These are phyloP conservation scores for Herpetomonas tarakana DNA, from an alignment of 208 protist genomes.

Conservation along the genomic window DNA sequence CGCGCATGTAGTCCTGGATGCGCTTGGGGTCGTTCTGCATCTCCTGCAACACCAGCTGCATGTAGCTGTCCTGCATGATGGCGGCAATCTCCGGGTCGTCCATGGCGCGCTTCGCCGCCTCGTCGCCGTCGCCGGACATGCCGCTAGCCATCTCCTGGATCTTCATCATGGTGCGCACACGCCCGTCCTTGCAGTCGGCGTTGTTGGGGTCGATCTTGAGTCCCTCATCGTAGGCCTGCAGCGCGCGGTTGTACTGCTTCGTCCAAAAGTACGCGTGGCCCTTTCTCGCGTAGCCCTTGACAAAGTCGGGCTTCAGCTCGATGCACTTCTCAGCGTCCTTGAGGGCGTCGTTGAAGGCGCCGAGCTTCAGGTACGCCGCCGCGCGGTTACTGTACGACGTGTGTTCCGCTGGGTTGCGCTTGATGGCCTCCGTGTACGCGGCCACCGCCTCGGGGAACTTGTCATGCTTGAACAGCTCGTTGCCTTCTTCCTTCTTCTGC, in stretches of 20 bases:
- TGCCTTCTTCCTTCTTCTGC: conserved; percentile 94
- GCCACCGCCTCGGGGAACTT: conserved; percentile 95
- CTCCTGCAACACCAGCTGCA: conserved; percentile 90
- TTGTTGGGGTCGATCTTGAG: conserved; percentile 93
- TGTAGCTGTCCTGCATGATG: conserved; percentile 92
- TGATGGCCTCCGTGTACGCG: conserved; percentile 93
- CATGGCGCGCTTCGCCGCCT: conserved; percentile 88
- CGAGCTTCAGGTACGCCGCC: conserved; percentile 96
- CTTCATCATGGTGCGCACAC: conserved; percentile 86
- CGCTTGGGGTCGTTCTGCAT: conserved; percentile 89
- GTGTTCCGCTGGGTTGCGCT: conserved; percentile 93
- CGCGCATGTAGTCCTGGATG: conserved; percentile 92
- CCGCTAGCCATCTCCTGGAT: conserved; percentile 90
- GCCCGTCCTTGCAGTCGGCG: conserved; percentile 86
- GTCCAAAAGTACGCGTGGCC: conserved; percentile 91
- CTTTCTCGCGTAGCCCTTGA: conserved; percentile 91
- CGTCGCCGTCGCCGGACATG: conserved; percentile 78
- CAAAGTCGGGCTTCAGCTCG: conserved; percentile 93
- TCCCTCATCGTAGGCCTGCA: conserved; percentile 95
- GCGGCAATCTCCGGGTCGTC: conserved; percentile 94
- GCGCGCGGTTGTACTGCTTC: conserved; percentile 95
- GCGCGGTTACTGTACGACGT: conserved; percentile 95
- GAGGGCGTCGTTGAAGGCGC: conserved; percentile 91
- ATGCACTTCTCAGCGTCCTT: conserved; percentile 96
- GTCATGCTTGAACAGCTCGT: conserved; percentile 94